A percentile compares a stretch with the other conserved stretches of the same genome.
These are phyloP conservation scores for Parietichytrium sp. DNA, from an alignment of 108 stramenopile genomes.

Conservation along the genomic window DNA sequence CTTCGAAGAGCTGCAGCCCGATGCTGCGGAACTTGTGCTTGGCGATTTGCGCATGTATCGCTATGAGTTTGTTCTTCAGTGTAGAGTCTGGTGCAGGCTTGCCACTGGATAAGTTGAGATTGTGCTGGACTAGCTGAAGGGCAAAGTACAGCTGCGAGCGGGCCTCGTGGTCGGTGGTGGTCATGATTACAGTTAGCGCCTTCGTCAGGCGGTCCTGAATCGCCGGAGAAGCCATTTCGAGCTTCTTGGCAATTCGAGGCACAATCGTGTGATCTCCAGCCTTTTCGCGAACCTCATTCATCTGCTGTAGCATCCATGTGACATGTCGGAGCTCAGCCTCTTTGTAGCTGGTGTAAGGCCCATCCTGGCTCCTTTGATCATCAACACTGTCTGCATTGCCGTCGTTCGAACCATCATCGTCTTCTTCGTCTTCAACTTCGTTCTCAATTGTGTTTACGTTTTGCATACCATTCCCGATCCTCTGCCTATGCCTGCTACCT, in stretches of 20 bases:
- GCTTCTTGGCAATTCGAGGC: neutral
- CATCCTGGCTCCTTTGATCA: neutral
- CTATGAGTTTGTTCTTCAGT: neutral
- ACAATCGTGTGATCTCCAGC: neutral
- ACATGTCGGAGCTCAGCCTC: conserved; percentile 13
- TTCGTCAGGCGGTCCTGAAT: neutral
- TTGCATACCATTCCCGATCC: too few relatives aligned
- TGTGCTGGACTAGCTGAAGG: conserved; percentile 12
- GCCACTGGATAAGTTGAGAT: neutral
- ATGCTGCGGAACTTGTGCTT: conserved; percentile 4
- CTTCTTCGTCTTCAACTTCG: neutral
- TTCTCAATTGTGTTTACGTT: neutral
- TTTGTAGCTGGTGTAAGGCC: conserved; percentile 2
- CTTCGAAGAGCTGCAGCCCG: neutral
- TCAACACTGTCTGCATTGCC: neutral
- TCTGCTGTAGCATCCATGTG: conserved; percentile 19
- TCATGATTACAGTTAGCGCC: conserved; percentile 26
- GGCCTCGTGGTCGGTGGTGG: neutral
- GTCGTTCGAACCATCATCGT: neutral
- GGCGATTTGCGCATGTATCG: conserved; percentile 22
- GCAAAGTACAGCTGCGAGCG: conserved; percentile 38
- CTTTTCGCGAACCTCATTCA: neutral
- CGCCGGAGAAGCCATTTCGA: conserved; percentile 14
- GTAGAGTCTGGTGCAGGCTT: neutral
- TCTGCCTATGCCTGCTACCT: neutral